A percentile compares a stretch with the other conserved stretches of the same genome.
Evolutionary conservation across 2,329 filamentous ascomycete species (phyloP).

Genomic region (Botryotinia calthae): DNA sequence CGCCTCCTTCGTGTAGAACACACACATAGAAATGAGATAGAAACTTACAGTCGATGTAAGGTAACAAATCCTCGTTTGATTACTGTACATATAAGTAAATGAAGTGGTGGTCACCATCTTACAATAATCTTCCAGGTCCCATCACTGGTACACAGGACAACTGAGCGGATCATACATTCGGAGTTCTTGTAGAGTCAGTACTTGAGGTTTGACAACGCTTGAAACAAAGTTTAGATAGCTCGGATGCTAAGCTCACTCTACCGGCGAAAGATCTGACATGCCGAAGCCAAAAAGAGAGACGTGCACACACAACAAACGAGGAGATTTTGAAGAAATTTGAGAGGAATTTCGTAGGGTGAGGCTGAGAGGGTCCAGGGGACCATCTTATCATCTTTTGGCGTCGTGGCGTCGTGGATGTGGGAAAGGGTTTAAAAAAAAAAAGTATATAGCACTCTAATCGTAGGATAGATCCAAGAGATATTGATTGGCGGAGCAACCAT

Average conservation of each 20-base stretch:
- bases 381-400: neutral
- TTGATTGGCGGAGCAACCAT: neutral
- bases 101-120: neutral
- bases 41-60: neutral
- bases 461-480: conserved; percentile 7
- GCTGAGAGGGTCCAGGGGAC: neutral
- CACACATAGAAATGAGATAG: neutral
- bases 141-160: neutral
- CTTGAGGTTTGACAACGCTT: conserved; percentile 3
- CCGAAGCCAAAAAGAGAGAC: conserved; percentile 30
- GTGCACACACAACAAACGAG: conserved; percentile 26
- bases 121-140: neutral
- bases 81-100: neutral
- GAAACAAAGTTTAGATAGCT: conserved; percentile 1
- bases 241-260: neutral
- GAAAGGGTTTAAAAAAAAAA: neutral
- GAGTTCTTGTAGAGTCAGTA: neutral
- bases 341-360: neutral
- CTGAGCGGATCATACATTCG: neutral
- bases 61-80: neutral
- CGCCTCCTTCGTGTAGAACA: neutral
- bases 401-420: neutral
- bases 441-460: neutral
- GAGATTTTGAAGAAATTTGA: conserved; percentile 2
- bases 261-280: conserved; percentile 23